These are phyloP conservation scores for Lachnellula cervina DNA, from an alignment of 2,329 filamentous ascomycete species.

Conservation along the genomic window DNA sequence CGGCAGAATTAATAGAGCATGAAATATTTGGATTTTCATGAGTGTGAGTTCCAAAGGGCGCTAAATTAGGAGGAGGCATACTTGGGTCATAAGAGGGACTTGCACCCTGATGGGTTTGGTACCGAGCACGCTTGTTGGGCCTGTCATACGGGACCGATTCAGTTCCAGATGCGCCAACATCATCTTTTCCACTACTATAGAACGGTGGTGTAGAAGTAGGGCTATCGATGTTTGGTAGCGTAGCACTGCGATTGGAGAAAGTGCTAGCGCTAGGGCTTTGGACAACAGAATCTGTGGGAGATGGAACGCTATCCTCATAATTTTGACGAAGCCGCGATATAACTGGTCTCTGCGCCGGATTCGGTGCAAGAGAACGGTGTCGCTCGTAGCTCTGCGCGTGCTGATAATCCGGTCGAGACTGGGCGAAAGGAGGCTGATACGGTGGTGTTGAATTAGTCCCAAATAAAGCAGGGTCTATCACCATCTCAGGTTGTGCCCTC, in stretches of 20 bases:
- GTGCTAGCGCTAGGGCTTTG: constrained; percentile 12
- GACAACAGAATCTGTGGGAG: constrained; percentile 23
- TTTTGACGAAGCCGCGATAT: constrained; percentile 11
- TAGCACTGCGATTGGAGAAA: constrained; percentile 11
- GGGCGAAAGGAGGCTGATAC: constrained; percentile 7
- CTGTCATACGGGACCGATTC: constrained; percentile 10
- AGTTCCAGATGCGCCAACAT: not conserved
- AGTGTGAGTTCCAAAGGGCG: constrained; percentile 7
- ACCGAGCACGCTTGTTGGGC: constrained; percentile 21
- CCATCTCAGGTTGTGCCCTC: not conserved
- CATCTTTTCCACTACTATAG: constrained; percentile 8
- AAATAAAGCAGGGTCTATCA: constrained; percentile 20
- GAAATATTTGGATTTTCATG: constrained; percentile 8
- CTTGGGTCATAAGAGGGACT: constrained; percentile 5
- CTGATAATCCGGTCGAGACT: constrained; percentile 3
- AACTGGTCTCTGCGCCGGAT: constrained; percentile 1
- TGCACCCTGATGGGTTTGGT: constrained; percentile 8
- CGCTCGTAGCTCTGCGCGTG: constrained; percentile 25
- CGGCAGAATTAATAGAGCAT: constrained; percentile 1
- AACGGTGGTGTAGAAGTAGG: constrained; percentile 14
- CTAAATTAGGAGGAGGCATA: constrained; percentile 23
- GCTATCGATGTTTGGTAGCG: constrained; percentile 13
- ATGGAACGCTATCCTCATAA: constrained; percentile 14
- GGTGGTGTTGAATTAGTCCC: constrained; percentile 3
- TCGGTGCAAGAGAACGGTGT: constrained; percentile 12